Evolutionary conservation across 2,329 filamentous ascomycete genomes (phyloP).

Genomic region (Verticillium alfalfae): DNA sequence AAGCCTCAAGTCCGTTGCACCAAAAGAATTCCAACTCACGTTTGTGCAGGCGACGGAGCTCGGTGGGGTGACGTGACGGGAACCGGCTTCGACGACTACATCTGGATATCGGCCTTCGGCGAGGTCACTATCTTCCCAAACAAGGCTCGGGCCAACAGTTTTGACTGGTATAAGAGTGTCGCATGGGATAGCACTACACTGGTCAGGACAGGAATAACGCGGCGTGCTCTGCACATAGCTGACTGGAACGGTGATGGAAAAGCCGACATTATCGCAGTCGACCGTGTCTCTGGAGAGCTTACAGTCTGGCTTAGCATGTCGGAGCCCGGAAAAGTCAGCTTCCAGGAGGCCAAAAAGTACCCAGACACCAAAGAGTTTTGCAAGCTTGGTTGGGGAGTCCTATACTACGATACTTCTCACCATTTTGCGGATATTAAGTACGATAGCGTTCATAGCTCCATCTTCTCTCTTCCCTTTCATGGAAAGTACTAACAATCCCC

Average conservation of each 20-base stretch:
- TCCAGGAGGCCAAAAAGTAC: not conserved
- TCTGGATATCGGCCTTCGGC: constrained; percentile 8
- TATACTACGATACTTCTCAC: constrained; percentile 18
- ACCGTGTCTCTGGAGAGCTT: not conserved
- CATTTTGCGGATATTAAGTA: constrained; percentile 23
- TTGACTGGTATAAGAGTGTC: not conserved
- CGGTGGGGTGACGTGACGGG: constrained; percentile 10
- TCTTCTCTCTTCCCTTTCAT: not conserved
- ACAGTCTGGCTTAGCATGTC: not conserved
- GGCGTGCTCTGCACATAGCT: constrained; percentile 2
- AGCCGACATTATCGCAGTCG: not conserved
- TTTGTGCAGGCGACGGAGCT: constrained; percentile 3
- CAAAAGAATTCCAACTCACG: not conserved
- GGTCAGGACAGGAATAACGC: not conserved
- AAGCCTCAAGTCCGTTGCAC: too few relatives aligned
- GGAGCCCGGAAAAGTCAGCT: not conserved
- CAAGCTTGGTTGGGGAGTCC: constrained; percentile 15
- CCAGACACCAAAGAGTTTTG: constrained; percentile 9
- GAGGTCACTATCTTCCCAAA: not conserved
- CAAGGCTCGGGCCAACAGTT: not conserved
- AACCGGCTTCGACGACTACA: constrained; percentile 12
- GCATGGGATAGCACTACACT: not conserved
- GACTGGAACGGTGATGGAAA: constrained; percentile 3
- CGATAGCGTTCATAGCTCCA: not conserved
- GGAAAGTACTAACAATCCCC: not conserved